Base-by-base conservation (phyloP, 768 basidiomycete species). In the Cantharellus cinnabarinus region DNA sequence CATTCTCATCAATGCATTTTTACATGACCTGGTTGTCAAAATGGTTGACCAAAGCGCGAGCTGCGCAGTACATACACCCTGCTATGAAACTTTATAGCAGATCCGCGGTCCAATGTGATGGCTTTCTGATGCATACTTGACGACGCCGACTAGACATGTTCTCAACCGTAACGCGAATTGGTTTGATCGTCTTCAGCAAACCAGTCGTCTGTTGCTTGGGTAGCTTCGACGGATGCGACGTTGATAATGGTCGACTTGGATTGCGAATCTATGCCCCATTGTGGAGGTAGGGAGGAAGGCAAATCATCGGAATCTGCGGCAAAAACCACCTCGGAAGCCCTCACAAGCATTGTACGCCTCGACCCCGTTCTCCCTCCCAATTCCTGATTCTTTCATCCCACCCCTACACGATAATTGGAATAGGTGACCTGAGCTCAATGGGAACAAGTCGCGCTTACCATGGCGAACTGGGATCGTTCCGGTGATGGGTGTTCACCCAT, bases 401-500 rank as follows among this genome's bases (percentile, higher is more conserved):
- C 87, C 87, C 85, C 85, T 85, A 62, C n/a, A 42, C n/a, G 29
- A 10, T 44, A 53, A 60, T 41, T 29, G 39, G 38, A 4, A 41
- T 4, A 29, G 40, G 3, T 7, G 42, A 3, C 39, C 14, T 41
- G 40, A 52, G 52, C 10, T 14, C 1, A 50, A 56, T 5, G 4
- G 34, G 42, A 10, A 38, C 5, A 44, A 29, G 42, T 34, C n/a
- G n/a, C 57, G 44, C 76, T 42, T 66, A 86, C 88, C 89, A 91
- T 44, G 89, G 87, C 40, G 85, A 88, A 62, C 83, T 84, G 4
- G 89, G 89, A 66, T 90, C 87, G 64, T 91, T 90, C 52, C 88
- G 77, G 66, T 91, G 89, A 63, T 89, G 86, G 0, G 84, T 88
- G 66, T 91, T 90, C 42, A 89, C 78, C 89, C 89, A 91, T 51